phyloP scores from a whole-genome alignment of 352 stramenopile genomes.

The Phytophthora capsici region DNA sequence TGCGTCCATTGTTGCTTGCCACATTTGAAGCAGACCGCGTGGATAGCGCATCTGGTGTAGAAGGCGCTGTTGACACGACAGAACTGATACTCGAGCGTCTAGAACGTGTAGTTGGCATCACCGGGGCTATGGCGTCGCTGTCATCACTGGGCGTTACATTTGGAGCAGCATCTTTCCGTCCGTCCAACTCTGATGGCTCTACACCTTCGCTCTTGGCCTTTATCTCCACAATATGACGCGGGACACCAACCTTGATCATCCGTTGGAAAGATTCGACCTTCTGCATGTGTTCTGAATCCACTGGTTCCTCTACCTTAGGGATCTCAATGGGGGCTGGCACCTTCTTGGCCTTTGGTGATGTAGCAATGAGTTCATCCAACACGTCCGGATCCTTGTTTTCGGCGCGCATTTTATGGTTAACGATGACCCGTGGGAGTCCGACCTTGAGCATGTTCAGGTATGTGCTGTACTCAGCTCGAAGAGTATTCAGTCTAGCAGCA shows the following conservation, averaged over 20 bases:
- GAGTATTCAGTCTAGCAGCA: conserved; percentile 18
- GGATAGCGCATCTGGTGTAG: conserved; percentile 38
- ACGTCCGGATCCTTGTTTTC: conserved; percentile 64
- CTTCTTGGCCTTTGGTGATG: conserved; percentile 37
- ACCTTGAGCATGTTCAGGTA: conserved; percentile 89
- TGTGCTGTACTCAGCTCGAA: conserved; percentile 38
- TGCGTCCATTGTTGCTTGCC: conserved; percentile 17
- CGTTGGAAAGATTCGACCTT: conserved; percentile 67
- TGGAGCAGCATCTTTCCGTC: background rate
- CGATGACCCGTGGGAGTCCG: conserved; percentile 61
- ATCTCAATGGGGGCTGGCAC: conserved; percentile 44
- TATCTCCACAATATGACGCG: conserved; percentile 63
- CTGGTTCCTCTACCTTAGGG: conserved; percentile 25
- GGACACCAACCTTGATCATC: conserved; percentile 77
- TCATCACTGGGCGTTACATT: conserved; percentile 44
- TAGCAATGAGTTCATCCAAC: conserved; percentile 56
- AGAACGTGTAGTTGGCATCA: conserved; percentile 28
- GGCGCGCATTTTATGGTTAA: conserved; percentile 76
- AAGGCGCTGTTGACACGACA: conserved; percentile 33
- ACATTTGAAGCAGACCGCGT: conserved; percentile 18
- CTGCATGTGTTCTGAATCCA: conserved; percentile 40
- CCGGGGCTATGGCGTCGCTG: conserved; percentile 8
- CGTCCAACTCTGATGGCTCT: conserved; percentile 52
- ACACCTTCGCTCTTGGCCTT: conserved; percentile 64
- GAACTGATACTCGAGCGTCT: conserved; percentile 51